Evolutionary conservation across 495 filamentous ascomycete genomes (phyloP).

Genomic region (Sabuloglossum arenarium): DNA sequence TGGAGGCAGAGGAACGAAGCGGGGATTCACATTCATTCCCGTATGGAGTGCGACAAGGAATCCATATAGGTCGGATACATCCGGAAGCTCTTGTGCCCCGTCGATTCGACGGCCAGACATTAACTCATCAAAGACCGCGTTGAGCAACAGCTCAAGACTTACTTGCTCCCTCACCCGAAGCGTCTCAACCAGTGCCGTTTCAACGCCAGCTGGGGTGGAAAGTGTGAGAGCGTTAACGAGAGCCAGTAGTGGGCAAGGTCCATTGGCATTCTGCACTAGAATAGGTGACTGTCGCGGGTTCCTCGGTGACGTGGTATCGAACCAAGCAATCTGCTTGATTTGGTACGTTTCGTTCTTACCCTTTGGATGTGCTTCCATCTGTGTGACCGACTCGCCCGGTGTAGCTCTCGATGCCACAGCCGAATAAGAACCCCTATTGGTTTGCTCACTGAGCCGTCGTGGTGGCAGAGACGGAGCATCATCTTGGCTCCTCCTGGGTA

Average conservation of each 20-base stretch:
- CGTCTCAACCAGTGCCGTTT: constrained; percentile 54
- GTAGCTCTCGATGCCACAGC: neutral
- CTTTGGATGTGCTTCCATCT: constrained; percentile 2
- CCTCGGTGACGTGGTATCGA: constrained; percentile 20
- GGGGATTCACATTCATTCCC: constrained; percentile 96
- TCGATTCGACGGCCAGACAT: constrained; percentile 40
- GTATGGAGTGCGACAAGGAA: constrained; percentile 84
- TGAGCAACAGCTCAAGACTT: constrained; percentile 61
- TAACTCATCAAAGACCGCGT: constrained; percentile 78
- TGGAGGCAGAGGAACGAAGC: constrained; percentile 37
- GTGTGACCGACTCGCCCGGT: neutral
- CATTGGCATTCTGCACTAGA: constrained; percentile 79
- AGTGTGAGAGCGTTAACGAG: constrained; percentile 82
- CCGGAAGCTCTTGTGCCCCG: constrained; percentile 41
- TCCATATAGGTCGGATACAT: constrained; percentile 65
- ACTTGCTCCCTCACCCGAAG: constrained; percentile 68
- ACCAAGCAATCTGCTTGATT: constrained; percentile 50
- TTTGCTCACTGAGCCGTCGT: neutral
- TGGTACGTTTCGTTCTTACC: constrained; percentile 43
- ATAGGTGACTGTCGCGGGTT: constrained; percentile 46
- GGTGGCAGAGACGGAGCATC: constrained; percentile 8
- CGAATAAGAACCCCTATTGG: neutral
- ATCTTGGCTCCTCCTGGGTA: constrained; percentile 9
- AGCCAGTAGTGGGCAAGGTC: constrained; percentile 81
- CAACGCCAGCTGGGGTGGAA: constrained; percentile 39